Conservation (phyloP, 345 rosid genomes). For the Dimocarpus longan region DNA sequence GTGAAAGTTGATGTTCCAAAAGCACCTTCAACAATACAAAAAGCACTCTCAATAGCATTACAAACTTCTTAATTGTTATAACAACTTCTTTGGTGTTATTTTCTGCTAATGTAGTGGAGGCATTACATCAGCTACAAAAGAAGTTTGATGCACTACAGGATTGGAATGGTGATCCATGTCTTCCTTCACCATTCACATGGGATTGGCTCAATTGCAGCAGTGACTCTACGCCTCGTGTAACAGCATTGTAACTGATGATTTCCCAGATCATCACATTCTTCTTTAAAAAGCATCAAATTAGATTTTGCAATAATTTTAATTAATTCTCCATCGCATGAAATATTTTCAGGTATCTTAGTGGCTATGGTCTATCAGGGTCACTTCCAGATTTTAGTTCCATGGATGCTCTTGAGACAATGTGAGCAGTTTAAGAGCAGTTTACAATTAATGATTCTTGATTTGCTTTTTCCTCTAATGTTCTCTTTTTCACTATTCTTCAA, state of each 20-base stretch:
- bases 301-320: background rate
- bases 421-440: background rate
- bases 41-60: background rate
- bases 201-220: constrained; percentile 46
- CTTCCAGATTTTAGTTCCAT: constrained; percentile 28
- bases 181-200: constrained; percentile 45
- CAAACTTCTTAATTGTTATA: too few species aligned
- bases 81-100: background rate
- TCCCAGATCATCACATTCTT: background rate
- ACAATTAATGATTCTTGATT: too few species aligned
- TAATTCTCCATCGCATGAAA: background rate
- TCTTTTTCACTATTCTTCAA: background rate
- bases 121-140: constrained; percentile 18
- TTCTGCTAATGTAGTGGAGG: constrained; percentile 30
- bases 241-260: constrained; percentile 36
- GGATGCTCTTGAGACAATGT: constrained; percentile 34
- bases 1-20: background rate
- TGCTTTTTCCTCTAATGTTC: background rate
- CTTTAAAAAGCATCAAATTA: background rate
- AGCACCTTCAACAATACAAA: background rate
- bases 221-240: constrained; percentile 33
- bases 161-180: constrained; percentile 54
- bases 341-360: constrained; percentile 32
- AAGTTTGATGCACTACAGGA: constrained; percentile 19
- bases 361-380: constrained; percentile 22